Base-by-base conservation (phyloP, 1,284 basidiomycete species). In the Ceratobasidium sp. region DNA sequence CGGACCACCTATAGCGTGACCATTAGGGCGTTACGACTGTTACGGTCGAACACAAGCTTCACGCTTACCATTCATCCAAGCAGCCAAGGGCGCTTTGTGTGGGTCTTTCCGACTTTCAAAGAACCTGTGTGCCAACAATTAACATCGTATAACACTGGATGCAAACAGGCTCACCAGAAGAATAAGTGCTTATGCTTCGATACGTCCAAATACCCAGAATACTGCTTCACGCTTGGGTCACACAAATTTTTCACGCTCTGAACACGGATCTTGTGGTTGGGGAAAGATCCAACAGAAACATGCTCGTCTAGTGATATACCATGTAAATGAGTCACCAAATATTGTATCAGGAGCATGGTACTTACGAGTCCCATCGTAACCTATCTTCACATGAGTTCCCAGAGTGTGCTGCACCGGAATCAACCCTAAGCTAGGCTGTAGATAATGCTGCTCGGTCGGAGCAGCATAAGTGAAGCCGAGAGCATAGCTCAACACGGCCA, bases 81-180 rank as follows among this genome's bases (percentile, higher is more conserved):
- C 64, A 26, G 74, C 62, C 28, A 76, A 54, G 28, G 74, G 74
- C 10, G 74, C 62, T n/a, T 76, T 76, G 20, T 57, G 38, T 9
- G 74, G 62, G 42, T 76, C 52, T n/a, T 56, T 56, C n/a, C 74
- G 62, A 26, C 74, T 76, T 46, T 76, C 74, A 48, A 76, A 76
- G 17, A 76, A 76, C 74, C 74, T 76, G 38, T 15, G 17, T 12
- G 7, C 9, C 15, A 33, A 33, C 10, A 13, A 48, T 48, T 15
- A 44, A 28, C 10, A 66, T 1, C 15, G 13, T 33, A 4, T 33
- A 33, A 2, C 1, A 33, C 33, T 33, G 33, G 28, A 13, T 13
- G 3, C 38, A 23, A 50, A 12, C 10, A 48, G 26, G 12, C 13
- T 33, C 26, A 73, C 69, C 69, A 73, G 57, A 73, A 73, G 57